Evolutionary conservation across 768 basidiomycete species (phyloP).

Genomic region (Trametes gibbosa): DNA sequence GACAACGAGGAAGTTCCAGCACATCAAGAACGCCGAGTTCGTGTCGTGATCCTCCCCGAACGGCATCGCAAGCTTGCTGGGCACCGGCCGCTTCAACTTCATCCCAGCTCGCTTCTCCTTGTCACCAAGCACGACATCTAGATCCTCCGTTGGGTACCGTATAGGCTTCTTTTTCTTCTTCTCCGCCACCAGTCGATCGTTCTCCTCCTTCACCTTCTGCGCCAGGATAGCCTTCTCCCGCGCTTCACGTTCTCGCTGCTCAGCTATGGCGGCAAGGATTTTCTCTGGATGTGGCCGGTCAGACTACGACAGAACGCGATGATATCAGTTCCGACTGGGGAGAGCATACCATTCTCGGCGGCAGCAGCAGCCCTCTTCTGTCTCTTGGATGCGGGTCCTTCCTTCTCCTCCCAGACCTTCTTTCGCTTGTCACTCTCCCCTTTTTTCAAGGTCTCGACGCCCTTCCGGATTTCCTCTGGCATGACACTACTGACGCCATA

Average conservation of each 20-base stretch:
- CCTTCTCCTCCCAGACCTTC: conserved; percentile 87
- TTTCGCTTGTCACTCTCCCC: conserved; percentile 92
- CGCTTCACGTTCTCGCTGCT: conserved; percentile 68
- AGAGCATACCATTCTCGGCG: conserved; percentile 66
- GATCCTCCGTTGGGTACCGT: conserved; percentile 91
- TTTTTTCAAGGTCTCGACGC: conserved; percentile 77
- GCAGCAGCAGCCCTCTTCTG: conserved; percentile 72
- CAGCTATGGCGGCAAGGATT: conserved; percentile 39
- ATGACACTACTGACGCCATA: conserved; percentile 85
- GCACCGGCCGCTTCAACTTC: conserved; percentile 62
- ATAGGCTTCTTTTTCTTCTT: conserved; percentile 88
- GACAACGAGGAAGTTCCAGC: conserved; percentile 92
- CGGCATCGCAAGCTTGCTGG: conserved; percentile 60
- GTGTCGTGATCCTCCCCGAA: conserved; percentile 60
- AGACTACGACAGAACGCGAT: neutral
- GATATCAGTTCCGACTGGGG: neutral
- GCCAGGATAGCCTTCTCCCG: conserved; percentile 68
- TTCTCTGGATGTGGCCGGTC: conserved; percentile 21
- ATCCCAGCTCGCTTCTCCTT: conserved; percentile 82
- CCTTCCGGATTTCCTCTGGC: conserved; percentile 79
- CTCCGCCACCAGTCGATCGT: conserved; percentile 67
- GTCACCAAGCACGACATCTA: conserved; percentile 76
- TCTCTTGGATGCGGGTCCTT: conserved; percentile 77
- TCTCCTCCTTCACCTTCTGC: conserved; percentile 64
- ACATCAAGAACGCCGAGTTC: conserved; percentile 86